Conservation (phyloP, 2,329 filamentous ascomycete genomes). For the Xylaria sp. region DNA sequence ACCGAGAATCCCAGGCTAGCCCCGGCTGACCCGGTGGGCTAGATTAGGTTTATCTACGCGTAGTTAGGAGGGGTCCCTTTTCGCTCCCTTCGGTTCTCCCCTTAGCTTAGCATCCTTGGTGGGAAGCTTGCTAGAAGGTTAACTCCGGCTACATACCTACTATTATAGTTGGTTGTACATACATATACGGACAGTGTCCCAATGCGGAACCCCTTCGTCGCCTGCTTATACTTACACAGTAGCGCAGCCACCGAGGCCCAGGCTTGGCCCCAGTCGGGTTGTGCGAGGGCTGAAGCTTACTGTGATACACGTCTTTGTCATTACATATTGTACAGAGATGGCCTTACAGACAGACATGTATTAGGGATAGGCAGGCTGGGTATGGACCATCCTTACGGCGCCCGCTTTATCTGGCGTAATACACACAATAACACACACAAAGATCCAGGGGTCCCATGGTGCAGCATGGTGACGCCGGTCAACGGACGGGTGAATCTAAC, state of each 20-base stretch:
- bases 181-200: not conserved
- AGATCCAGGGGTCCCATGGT: too few relatives aligned
- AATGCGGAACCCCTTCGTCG: not conserved
- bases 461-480: not conserved
- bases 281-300: conserved; percentile 18
- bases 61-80: conserved; percentile 12
- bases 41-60: conserved; percentile 16
- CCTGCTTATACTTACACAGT: too few relatives aligned
- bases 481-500: too few relatives aligned
- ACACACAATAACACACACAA: too few relatives aligned
- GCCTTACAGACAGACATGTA: too few relatives aligned
- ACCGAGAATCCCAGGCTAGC: not conserved
- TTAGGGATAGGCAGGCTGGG: not conserved
- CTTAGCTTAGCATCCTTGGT: conserved; percentile 1
- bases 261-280: not conserved
- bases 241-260: conserved; percentile 11
- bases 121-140: too few relatives aligned
- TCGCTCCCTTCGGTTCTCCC: conserved; percentile 1
- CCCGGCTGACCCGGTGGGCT: conserved; percentile 17
- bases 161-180: too few relatives aligned
- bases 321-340: too few relatives aligned
- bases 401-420: not conserved
- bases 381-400: not conserved
- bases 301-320: too few relatives aligned
- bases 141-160: too few relatives aligned